Evolutionary conservation across 345 rosid genomes (phyloP).

Genomic region (Syzygium aqueum): DNA sequence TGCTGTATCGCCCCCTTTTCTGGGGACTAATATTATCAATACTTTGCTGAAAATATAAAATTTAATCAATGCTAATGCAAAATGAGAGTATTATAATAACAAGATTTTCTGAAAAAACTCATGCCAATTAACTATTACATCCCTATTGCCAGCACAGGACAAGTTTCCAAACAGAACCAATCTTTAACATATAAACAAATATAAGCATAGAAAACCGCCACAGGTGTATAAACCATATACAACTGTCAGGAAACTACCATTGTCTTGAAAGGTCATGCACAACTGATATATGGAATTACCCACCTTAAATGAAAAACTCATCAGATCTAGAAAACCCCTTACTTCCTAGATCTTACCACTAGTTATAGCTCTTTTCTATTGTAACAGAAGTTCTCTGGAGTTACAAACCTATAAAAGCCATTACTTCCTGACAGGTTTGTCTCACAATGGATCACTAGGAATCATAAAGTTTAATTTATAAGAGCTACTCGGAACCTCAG

Average conservation of each 20-base stretch:
- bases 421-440: not conserved
- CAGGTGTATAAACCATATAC: not conserved
- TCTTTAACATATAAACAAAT: not conserved
- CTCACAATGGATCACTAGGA: not conserved
- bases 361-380: not conserved
- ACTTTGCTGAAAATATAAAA: not conserved
- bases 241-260: not conserved
- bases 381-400: not conserved
- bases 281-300: not conserved
- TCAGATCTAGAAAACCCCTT: not conserved
- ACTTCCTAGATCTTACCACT: not conserved
- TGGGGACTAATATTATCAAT: not conserved
- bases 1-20: not conserved
- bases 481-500: not conserved
- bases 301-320: not conserved
- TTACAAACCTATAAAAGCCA: not conserved
- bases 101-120: not conserved
- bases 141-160: not conserved
- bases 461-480: not conserved
- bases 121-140: not conserved
- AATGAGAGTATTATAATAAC: not conserved
- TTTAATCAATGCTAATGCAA: not conserved
- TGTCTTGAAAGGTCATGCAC: not conserved
- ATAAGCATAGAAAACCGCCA: not conserved
- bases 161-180: not conserved